Evolutionary conservation across 225 moss, liverwort and hornwort genomes (phyloP), one percentile per base, ranked within the genome.

Genomic region (Bryum argenteum): DNA sequence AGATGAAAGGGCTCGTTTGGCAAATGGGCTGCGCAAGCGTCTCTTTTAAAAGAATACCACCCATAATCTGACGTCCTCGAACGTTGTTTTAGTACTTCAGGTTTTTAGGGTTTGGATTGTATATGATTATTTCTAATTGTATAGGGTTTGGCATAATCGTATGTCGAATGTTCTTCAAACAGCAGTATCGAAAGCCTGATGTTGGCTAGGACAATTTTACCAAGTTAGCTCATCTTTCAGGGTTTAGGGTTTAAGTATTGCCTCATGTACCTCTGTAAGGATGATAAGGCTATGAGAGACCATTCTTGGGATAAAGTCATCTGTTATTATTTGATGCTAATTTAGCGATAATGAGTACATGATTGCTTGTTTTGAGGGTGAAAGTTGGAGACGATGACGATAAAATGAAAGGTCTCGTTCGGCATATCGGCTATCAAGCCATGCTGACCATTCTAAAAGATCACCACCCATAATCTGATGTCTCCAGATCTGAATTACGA

Each of bases 361-460:
- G 2, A 63, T 51, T 18, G 14, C 33, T 2, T 33, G 24, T 39
- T 43, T 61, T 11, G 45, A 44, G 44, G 37, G 45, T 55, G 57
- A 56, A 18, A 0, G 28, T 18, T 8, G 54, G 75, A 73, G 78
- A 84, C 71, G 5, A 76, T 76, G 78, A 76, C 58, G 72, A 64
- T 47, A 80, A 39, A 2, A 3, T 54, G 66, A 33, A 83, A 74
- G 65, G 81, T 83, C 77, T 81, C 83, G 76, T 89, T 85, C 78
- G 75, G 77, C 78, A 82, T 73, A 82, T 76, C 41, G 80, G 85
- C 78, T 58, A 11, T 22, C 8, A 37, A 54, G 78, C 78, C 78
- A 74, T 80, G 85, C 85, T 78, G 88, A 88, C 78, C 72, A 85
- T 33, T 79, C 81, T 79, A 0, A 15, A 77, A 79, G 71, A 77